Conservation (phyloP, 2,329 filamentous ascomycete genomes). For the Scortechinia acanthostroma region DNA sequence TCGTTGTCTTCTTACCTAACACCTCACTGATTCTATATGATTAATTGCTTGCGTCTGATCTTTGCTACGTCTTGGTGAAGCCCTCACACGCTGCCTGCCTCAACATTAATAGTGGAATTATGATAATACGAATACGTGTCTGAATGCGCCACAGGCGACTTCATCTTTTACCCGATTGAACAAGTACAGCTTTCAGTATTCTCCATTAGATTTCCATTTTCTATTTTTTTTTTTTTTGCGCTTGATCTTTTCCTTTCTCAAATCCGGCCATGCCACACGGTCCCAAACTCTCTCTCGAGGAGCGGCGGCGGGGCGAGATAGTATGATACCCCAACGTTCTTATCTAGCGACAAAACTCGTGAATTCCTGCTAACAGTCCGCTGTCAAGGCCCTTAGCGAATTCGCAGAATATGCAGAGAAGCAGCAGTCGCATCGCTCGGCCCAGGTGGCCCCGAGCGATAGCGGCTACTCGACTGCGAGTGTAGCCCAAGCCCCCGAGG, state of each 20-base stretch:
- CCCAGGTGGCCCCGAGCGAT: slow-evolving; percentile 18
- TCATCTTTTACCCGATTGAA: not conserved
- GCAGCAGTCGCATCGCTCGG: slow-evolving; percentile 72
- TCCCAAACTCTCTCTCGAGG: not conserved
- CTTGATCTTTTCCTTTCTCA: too few relatives aligned
- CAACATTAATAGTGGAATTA: not conserved
- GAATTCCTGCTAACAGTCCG: not conserved
- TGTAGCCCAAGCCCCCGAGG: slow-evolving; percentile 50
- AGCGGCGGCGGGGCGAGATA: not conserved
- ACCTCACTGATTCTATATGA: not conserved
- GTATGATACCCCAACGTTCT: not conserved
- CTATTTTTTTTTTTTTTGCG: too few relatives aligned
- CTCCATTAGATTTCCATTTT: too few relatives aligned
- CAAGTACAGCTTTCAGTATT: too few relatives aligned
- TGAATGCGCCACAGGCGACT: not conserved
- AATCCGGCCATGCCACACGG: not conserved
- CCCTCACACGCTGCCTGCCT: not conserved
- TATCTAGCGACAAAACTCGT: too few relatives aligned
- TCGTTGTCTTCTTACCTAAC: too few relatives aligned
- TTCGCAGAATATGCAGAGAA: slow-evolving; percentile 97
- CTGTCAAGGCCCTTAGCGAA: slow-evolving; percentile 58
- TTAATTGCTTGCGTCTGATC: too few relatives aligned
- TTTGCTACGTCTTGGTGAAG: too few relatives aligned
- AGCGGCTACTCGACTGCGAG: slow-evolving; percentile 15
- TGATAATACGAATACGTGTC: slow-evolving; percentile 1